Evolutionary conservation across 2,329 filamentous ascomycete species (phyloP), one percentile per base, ranked within the genome.

Genomic region (Seiridium unicorne): DNA sequence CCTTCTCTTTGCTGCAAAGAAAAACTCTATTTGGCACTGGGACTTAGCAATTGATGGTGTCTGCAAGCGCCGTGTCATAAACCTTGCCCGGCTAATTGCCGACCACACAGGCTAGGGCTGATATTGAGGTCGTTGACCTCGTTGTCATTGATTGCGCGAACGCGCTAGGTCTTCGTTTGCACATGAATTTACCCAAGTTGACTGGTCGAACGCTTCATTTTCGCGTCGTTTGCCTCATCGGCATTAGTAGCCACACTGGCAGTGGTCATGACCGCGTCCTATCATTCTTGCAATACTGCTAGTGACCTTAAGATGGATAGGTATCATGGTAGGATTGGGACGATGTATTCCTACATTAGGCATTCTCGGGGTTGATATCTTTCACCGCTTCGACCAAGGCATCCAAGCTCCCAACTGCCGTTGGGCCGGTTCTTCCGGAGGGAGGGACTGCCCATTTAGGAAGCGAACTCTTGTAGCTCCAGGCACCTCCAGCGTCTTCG

Each of bases 391-490:
- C 79, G 40, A 88, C 81, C 63, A 89, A 70, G 61, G 83, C 84
- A 54, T 87, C 82, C 76, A 88, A 77, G 2, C 80, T 79, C 4
- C 85, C 85, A 36, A 90, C 86, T 63, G 89, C 84, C 3, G 81
- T 89, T 26, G 91, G 91, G 0, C 93, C 93, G 51, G 84, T 84
- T 69, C 84, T 79, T 1, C 90, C 91, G 11, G 81, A 77, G 0
- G 93, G 93, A 5, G 94, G 93, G 59, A 96, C 74, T 13, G 93
- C 94, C 95, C 95, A 99, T 26, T 79, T 79, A 1, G 95, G 95
- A 71, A 97, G 80, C 32, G 87, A 85, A 65, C 93, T 97, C 70
- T 89, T 86, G 74, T 97, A 98, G 57, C 87, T 87, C 95, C 95
- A 99, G 57, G 82, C 82, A 3, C 93, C 94, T 34, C 88, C 87